phyloP scores from a whole-genome alignment of 2,329 filamentous ascomycete genomes.

The Ascosphaera aggregata region DNA sequence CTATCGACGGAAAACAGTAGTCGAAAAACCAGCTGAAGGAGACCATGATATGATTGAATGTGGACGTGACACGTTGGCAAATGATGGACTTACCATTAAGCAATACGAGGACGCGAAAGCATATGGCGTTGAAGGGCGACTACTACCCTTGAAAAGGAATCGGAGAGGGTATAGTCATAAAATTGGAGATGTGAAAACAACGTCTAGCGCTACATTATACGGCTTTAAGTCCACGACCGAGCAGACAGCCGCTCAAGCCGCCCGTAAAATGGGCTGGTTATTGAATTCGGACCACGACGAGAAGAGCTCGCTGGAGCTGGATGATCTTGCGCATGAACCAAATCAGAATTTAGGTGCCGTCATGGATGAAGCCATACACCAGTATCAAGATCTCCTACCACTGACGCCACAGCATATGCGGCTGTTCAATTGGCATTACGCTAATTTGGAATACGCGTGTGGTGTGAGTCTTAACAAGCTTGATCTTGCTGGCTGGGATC shows the following conservation, averaged over 20 bases:
- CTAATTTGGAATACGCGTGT: slow-evolving; percentile 95
- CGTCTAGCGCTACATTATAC: slow-evolving; percentile 22
- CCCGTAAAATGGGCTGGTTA: slow-evolving; percentile 60
- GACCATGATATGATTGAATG: slow-evolving; percentile 62
- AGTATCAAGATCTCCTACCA: slow-evolving; percentile 66
- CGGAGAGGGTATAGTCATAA: slow-evolving; percentile 22
- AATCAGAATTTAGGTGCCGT: slow-evolving; percentile 68
- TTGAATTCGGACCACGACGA: slow-evolving; percentile 40
- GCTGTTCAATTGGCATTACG: slow-evolving; percentile 92
- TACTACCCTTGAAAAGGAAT: slow-evolving; percentile 20
- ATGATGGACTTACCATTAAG: slow-evolving; percentile 47
- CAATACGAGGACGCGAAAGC: slow-evolving; percentile 48
- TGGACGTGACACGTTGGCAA: slow-evolving; percentile 51
- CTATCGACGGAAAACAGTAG: slow-evolving; percentile 58
- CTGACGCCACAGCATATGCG: slow-evolving; percentile 70
- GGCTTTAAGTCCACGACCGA: slow-evolving; percentile 43
- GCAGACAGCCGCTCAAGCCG: slow-evolving; percentile 52
- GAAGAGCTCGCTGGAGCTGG: slow-evolving; percentile 47
- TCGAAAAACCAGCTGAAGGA: slow-evolving; percentile 52
- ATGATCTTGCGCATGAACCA: slow-evolving; percentile 34
- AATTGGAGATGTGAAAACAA: slow-evolving; percentile 28
- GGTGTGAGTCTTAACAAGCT: slow-evolving; percentile 69
- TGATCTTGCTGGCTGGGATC: slow-evolving; percentile 82
- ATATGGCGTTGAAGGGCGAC: slow-evolving; percentile 26
- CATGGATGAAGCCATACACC: slow-evolving; percentile 71